These are phyloP conservation scores for Plenodomus biglobosus DNA, from an alignment of 2,329 filamentous ascomycete genomes.

Conservation along the genomic window DNA sequence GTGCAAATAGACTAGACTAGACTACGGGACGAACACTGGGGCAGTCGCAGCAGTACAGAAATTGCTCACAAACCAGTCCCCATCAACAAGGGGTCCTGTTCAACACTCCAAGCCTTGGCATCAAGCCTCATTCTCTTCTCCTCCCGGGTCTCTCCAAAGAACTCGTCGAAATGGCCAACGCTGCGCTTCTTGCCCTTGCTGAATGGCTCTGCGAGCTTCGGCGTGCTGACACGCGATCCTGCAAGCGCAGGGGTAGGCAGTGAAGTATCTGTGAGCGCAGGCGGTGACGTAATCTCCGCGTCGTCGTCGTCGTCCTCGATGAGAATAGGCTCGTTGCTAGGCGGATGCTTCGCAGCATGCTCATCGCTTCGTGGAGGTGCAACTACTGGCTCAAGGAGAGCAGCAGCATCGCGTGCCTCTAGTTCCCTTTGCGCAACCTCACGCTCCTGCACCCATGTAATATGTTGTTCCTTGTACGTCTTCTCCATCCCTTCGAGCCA, in stretches of 20 bases:
- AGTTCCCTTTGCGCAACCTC: conserved; percentile 16
- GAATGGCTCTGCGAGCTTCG: conserved; percentile 9
- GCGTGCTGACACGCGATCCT: conserved; percentile 28
- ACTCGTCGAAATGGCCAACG: conserved; percentile 2
- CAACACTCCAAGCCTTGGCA: conserved; percentile 4
- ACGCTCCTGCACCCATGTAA: conserved; percentile 22
- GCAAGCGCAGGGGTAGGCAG: conserved; percentile 24
- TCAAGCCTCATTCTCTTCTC: conserved; percentile 20
- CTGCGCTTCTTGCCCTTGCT: conserved; percentile 6
- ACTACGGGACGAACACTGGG: too few relatives aligned
- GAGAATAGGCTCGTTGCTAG: not conserved
- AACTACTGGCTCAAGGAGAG: not conserved
- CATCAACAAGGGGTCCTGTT: conserved; percentile 6
- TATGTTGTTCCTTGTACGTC: conserved; percentile 27
- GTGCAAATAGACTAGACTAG: too few relatives aligned
- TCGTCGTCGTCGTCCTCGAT: conserved; percentile 19
- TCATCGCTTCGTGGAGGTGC: not conserved
- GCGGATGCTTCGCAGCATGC: not conserved
- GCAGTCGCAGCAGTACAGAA: not conserved
- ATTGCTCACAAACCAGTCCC: not conserved
- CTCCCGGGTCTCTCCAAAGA: conserved; percentile 4
- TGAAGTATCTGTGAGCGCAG: conserved; percentile 31
- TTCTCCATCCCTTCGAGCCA: conserved; percentile 29
- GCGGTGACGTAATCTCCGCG: conserved; percentile 21
- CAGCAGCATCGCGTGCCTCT: conserved; percentile 13